Base-by-base conservation (phyloP, 257 asterid genomes). In the Solanum chilense region DNA sequence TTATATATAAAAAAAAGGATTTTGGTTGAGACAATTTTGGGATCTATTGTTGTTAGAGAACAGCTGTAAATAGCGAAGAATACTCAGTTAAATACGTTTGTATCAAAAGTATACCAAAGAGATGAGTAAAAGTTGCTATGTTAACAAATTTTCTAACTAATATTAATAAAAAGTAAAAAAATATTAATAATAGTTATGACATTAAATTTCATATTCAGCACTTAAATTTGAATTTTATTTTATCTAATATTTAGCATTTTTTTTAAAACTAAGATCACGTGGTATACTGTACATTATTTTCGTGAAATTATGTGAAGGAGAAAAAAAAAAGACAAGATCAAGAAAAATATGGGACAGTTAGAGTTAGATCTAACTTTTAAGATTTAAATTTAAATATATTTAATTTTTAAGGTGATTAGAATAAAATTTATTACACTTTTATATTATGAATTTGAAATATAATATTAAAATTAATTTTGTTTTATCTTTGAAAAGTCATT, bases 141-240 rank as follows among this genome's bases (percentile, higher is more conserved):
- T 37, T 74, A 74, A 73, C 27, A 35, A 73, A 74, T 21, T 74
- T 74, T 37, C 25, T 62, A 62, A 62, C 70, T 62, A 25, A 70
- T 31, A 74, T 31, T 74, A 3, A 21, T 5, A 74, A 21, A 39
- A 37, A 6, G 52, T 74, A 74, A 21, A 33, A 31, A 74, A 73
- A 21, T 37, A 8, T 0, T 20, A 37, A 6, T 3, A 0, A 74
- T 3, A 31, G n/a, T 69, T 33, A 6, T 31, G 3, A 70, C 14
- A 31, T 31, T 37, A 9, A 11, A 73, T 37, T 44, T 37, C 29
- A 20, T 18, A 37, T 35, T 5, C 37, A 35, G 37, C 37, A 35
- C 37, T 69, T 69, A 69, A 68, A 29, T 27, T 29, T 13, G 18
- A 69, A 69, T 69, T 29, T 69, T 69, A 69, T 29, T 69, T 12